Base-by-base conservation (phyloP, 176 grass and related monocot genomes). In the Oryza glumipatula region DNA sequence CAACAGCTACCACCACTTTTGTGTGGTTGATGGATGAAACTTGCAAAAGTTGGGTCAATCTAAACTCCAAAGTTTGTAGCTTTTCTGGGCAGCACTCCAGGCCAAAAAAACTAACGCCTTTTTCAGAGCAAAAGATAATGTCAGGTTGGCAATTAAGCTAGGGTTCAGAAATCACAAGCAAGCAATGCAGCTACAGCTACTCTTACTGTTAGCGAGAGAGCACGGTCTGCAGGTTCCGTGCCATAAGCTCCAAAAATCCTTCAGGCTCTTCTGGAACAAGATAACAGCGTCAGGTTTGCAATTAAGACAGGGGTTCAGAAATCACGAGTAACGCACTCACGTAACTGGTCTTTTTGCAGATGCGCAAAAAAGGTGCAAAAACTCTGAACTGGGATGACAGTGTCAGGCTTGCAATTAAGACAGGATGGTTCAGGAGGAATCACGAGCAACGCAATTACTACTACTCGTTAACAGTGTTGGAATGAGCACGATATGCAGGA, bases 11-110 rank as follows among this genome's bases (percentile, higher is more conserved):
- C 19, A 60, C 17, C 16, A 22, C 36, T 43, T 15, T 54, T 14
- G 39, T 33, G 39, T 58, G 65, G 64, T 52, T 70, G 65, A 14
- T 9, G 61, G 49, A 83, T 86, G 65, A 84, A 84, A 36, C 68
- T 46, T 81, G 78, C 36, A 73, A 54, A 43, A 66, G 67, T 48
- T 23, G 79, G 79, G 60, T 68, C 84, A 90, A 86, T 68, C 79
- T 82, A 30, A 81, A 86, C 84, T 86, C 88, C 16, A 47, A 82
- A 41, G 84, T 68, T 90, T 86, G 84, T 83, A 74, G 21, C 67
- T 46, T 74, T 84, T 72, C 24, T 36, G 38, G 73, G 63, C 52
- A 13, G 32, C 10, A 26, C 38, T 21, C 44, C 82, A 48, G 63
- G 38, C 6, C 66, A 26, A 46, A 15, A 15, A 80, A 39, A 61